Base-by-base conservation (phyloP, 495 filamentous ascomycete species). In the Pyrenopolyporus hunteri region DNA sequence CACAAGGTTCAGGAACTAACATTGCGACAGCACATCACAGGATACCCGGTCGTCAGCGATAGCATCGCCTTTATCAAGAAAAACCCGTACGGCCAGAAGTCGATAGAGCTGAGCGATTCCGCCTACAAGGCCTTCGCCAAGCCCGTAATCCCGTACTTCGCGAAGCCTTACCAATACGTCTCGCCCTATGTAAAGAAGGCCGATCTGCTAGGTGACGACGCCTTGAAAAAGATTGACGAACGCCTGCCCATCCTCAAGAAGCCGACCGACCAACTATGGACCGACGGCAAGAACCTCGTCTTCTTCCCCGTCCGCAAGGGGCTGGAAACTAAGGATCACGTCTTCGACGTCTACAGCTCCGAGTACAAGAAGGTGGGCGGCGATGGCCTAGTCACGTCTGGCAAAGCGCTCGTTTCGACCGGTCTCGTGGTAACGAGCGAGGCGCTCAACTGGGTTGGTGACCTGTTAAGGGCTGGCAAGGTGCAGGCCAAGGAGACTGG, bases 241-340 rank as follows among this genome's bases (percentile, higher is more conserved):
- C 85, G 77, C 57, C 91, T 97, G 78, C 94, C 94, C 22, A 82
- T 89, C 67, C 85, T 98, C 65, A 96, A 91, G 79, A 89, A 96
- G 74, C 87, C 93, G 16, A 92, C 91, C 7, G 75, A 85, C 32
- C 90, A 90, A 72, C 81, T 98, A 53, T 83, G 86, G 70, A 79
- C 75, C 56, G 86, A 83, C 9, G 82, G 89, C 67, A 79, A 85
- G 64, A 77, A 83, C 58, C 74, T 82, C n/a, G 83, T 86, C 26
- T 81, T 79, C 58, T 83, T 86, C 67, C 93, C 93, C 10, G 70
- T 89, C 39, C 80, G 81, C 20, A 73, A 91, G 44, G 84, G 82
- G 8, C 77, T 74, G n/a, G 82, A 90, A 59, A 85, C 86, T 63
- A 91, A 87, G 76, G 80, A 86, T 57, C 91, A 97, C 70, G 78